Conservation (phyloP, 108 stramenopile genomes). For the Nitzschia sp. region DNA sequence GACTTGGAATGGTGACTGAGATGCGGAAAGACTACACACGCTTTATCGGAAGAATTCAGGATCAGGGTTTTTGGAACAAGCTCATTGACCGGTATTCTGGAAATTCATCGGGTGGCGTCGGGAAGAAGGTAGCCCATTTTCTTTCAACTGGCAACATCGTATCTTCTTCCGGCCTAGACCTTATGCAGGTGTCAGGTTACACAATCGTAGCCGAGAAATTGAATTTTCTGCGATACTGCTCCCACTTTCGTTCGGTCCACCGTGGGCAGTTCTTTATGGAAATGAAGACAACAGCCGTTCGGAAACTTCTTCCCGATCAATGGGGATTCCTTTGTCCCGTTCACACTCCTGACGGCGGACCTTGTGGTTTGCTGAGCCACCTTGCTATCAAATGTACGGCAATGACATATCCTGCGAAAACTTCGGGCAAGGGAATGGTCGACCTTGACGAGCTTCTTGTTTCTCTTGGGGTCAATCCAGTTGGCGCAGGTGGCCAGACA, state of each 20-base stretch:
- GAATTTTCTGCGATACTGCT: slow-evolving; percentile 94
- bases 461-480: slow-evolving; percentile 66
- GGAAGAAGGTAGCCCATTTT: slow-evolving; percentile 92
- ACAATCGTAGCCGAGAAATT: slow-evolving; percentile 98
- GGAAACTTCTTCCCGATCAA: slow-evolving; percentile 97
- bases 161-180: slow-evolving; percentile 92
- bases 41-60: slow-evolving; percentile 42
- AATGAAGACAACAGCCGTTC: slow-evolving; percentile 99
- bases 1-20: slow-evolving; percentile 67
- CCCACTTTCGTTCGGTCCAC: slow-evolving; percentile 98
- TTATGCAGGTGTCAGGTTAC: slow-evolving; percentile 98
- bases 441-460: slow-evolving; percentile 71
- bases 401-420: slow-evolving; percentile 65
- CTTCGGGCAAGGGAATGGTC: slow-evolving; percentile 42
- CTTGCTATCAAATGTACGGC: slow-evolving; percentile 78
- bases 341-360: slow-evolving; percentile 99
- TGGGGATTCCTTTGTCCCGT: slow-evolving; percentile 99
- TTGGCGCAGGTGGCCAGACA: slow-evolving; percentile 62
- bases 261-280: slow-evolving; percentile 99
- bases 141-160: slow-evolving; percentile 96
- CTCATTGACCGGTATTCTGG: slow-evolving; percentile 72
- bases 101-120: slow-evolving; percentile 74
- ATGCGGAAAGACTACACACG: slow-evolving; percentile 69
- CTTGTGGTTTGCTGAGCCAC: slow-evolving; percentile 98
- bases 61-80: slow-evolving; percentile 65